Evolutionary conservation across 768 basidiomycete species (phyloP), one percentile per base, ranked within the genome.

Genomic region (Amanita pallidorosea): DNA sequence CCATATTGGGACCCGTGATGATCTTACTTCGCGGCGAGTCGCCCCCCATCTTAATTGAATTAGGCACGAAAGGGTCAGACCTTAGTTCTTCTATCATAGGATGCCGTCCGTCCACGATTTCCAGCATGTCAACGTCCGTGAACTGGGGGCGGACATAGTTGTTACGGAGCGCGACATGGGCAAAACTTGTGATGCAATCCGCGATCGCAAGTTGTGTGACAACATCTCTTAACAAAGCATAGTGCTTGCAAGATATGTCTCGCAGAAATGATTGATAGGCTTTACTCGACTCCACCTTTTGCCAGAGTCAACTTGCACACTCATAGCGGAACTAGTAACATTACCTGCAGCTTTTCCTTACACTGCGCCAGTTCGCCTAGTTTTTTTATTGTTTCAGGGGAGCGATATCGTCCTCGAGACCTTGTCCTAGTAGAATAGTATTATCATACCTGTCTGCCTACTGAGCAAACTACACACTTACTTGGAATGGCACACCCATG

Each of bases 1-100:
- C 86, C 86, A 89, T 88, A 58, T 88, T 89, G 1, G 86, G 88
- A 8, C 89, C 89, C 0, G 88, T 91, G 54, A 91, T 85, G 43
- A 89, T 76, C 63, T 83, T 82, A 60, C 70, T 79, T 38, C 76
- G 66, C 3, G 79, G 64, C 17, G 66, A 61, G 12, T 61, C 70
- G 15, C 69, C 74, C 7, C 84, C 84, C 61, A 96, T 79, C 1
- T 65, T 58, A 15, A 95, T 64, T 11, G 80, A 76, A 62, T 96
- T 97, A 2, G 91, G 84, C 1, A 97, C 83, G 65, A 90, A 95
- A 2, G 92, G 89, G 54, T 88, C 81, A 1, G 81, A 67, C 35
- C 80, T 71, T 18, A 93, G 66, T 7, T 75, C 75, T 63, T 96
- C 94, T 13, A 94, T 80, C 80, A 98, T 91, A 0, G 95, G 95